Evolutionary conservation across 1,139 yeast species (phyloP), one percentile per base, ranked within the genome.

Genomic region (Eremothecium gossypii): DNA sequence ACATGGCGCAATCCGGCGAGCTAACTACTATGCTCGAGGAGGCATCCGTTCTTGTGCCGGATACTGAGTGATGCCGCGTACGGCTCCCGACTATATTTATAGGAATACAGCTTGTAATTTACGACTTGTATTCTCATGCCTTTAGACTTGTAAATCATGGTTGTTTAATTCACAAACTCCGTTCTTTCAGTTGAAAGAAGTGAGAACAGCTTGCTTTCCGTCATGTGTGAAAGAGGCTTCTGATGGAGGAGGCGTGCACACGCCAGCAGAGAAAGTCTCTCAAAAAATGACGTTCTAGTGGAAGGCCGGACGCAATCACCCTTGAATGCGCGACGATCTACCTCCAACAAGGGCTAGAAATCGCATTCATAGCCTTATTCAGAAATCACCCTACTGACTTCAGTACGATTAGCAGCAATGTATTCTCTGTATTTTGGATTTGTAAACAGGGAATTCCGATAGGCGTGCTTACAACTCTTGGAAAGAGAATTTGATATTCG

Each of bases 1-100:
- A 84, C 46, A 89, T 91, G 97, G 86, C 95, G 38, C 86, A 84
- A 56, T 66, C 73, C 41, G 98, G 98, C n/a, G 96, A 91, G 58
- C 74, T 91, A 47, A 79, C 89, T 13, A 91, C 87, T 42, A 64
- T 89, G 50, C 71, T 91, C 46, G 97, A 89, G 51, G 68, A 76
- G 46, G 85, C 83, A 45, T 76, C 79, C 45, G 94, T 86, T 38
- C 74, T 91, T 49, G 78, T 86, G 30, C 89, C 94, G 10, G 85
- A 79, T 58, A 89, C 80, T 46, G 75, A 68, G 30, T 73, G 67
- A n/a, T 33, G 30, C 20, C 13, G 23, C 23, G 6, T 6, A 17
- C 6, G 23, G 20, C 2, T 7, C 17, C 20, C 14, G 12, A 10
- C 14, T n/a, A 26, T 12, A 8, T 17, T 17, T 26, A 14, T 7